Percentiles rank a stretch among this genome's conserved stretches.
Conservation (phyloP, 371 early-diverging fungal genomes). For the Rhizomucor miehei region DNA sequence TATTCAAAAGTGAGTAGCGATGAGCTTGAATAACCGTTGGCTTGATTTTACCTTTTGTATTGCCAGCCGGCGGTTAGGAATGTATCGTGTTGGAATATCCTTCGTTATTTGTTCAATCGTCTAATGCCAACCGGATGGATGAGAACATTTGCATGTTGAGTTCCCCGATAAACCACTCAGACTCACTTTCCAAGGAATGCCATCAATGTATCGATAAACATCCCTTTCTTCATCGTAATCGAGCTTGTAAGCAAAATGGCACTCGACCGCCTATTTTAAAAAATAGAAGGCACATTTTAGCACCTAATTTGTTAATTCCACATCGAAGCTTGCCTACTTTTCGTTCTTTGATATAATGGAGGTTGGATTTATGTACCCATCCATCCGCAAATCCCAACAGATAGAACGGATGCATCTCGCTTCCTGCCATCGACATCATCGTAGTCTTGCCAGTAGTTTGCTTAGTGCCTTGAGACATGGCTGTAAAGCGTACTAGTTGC, state of each 20-base stretch:
- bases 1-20: neutral
- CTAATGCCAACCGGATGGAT: neutral
- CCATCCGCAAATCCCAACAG: constrained; percentile 8
- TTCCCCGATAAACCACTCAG: no score
- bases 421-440: constrained; percentile 5
- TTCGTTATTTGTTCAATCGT: neutral
- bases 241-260: constrained; percentile 12
- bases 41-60: neutral
- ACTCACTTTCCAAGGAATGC: neutral
- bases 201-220: constrained; percentile 14
- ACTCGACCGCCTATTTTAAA: constrained; percentile 2
- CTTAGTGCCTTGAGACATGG: neutral
- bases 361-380: constrained; percentile 16
- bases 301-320: neutral
- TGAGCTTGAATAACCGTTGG: neutral
- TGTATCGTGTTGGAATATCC: no score
- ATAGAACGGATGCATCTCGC: constrained; percentile 13
- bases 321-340: no score
- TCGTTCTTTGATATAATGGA: neutral
- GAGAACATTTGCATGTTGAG: no score
- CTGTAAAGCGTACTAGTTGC: neutral
- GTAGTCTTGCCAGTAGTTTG: neutral
- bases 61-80: neutral
- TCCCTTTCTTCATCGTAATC: constrained; percentile 12
- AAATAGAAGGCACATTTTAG: constrained; percentile 1